These are phyloP conservation scores for Urtica urens DNA, from an alignment of 306 rosid genomes.

Conservation along the genomic window DNA sequence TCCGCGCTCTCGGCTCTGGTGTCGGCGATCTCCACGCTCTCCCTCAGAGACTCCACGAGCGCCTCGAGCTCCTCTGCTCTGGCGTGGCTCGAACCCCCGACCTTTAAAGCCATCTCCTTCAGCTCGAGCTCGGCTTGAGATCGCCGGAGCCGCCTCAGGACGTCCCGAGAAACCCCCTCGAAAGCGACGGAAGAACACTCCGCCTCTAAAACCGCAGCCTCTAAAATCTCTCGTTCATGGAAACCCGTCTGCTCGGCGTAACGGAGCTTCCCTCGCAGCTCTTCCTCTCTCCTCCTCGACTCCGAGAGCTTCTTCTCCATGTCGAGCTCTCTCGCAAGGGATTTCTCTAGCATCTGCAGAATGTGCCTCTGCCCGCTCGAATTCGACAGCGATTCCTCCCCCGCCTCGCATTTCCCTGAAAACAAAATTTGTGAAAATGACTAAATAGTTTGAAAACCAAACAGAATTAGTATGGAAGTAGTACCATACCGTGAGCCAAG, in stretches of 20 bases:
- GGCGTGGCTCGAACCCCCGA: slow-evolving; percentile 36
- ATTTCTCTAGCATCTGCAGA: slow-evolving; percentile 80
- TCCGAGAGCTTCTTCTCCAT: slow-evolving; percentile 76
- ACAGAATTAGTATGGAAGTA: slow-evolving; percentile 27
- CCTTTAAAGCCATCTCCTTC: slow-evolving; percentile 35
- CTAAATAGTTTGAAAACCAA: not conserved
- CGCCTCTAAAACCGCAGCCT: slow-evolving; percentile 85
- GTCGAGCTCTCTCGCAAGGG: slow-evolving; percentile 76
- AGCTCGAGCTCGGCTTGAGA: slow-evolving; percentile 54
- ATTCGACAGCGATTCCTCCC: slow-evolving; percentile 35
- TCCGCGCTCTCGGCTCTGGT: slow-evolving; percentile 65
- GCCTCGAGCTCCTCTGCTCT: slow-evolving; percentile 50
- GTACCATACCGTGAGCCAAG: slow-evolving; percentile 41
- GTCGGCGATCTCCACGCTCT: slow-evolving; percentile 44
- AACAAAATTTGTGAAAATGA: slow-evolving; percentile 9
- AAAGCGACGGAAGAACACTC: slow-evolving; percentile 69
- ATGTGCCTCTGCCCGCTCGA: slow-evolving; percentile 52
- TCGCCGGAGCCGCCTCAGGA: slow-evolving; percentile 57
- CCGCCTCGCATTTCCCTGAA: slow-evolving; percentile 47
- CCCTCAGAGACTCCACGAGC: slow-evolving; percentile 46
- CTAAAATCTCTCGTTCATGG: slow-evolving; percentile 80
- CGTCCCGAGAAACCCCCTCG: slow-evolving; percentile 68
- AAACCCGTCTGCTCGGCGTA: slow-evolving; percentile 62
- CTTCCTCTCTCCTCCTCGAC: slow-evolving; percentile 56
- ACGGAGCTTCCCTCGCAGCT: slow-evolving; percentile 61